Evolutionary conservation across 2,329 filamentous ascomycete species (phyloP).

Genomic region (Xylariaceae sp.): DNA sequence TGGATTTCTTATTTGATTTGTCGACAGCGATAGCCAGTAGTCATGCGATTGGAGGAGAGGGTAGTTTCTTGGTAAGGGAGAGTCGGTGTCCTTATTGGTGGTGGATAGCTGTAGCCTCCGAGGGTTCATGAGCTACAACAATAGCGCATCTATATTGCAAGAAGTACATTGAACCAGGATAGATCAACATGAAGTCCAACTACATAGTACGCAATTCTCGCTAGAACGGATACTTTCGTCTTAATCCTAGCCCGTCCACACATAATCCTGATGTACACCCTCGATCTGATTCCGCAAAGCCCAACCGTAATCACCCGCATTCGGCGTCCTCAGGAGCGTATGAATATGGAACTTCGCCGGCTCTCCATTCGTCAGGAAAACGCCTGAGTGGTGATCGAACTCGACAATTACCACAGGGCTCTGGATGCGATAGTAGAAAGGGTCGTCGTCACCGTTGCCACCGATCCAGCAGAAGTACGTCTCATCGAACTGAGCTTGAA

Average conservation of each 20-base stretch:
- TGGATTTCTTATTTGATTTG: not conserved
- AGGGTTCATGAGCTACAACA: not conserved
- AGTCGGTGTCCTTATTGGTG: not conserved
- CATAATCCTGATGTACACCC: slow-evolving; percentile 37
- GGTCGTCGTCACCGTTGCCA: slow-evolving; percentile 58
- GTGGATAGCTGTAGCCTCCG: not conserved
- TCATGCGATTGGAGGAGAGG: not conserved
- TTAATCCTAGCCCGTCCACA: slow-evolving; percentile 38
- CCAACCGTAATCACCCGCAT: slow-evolving; percentile 71
- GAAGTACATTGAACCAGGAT: not conserved
- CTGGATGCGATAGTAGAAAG: slow-evolving; percentile 76
- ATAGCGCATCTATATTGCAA: not conserved
- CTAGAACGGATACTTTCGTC: not conserved
- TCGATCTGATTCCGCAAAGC: slow-evolving; percentile 41
- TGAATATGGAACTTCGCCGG: slow-evolving; percentile 78
- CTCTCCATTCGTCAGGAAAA: slow-evolving; percentile 68
- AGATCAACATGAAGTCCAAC: not conserved
- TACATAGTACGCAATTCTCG: not conserved
- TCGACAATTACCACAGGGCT: slow-evolving; percentile 70
- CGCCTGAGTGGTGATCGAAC: slow-evolving; percentile 76
- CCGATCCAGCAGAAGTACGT: slow-evolving; percentile 82
- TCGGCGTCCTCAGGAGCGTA: slow-evolving; percentile 67
- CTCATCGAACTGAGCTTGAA: slow-evolving; percentile 56
- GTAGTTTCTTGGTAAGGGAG: not conserved
- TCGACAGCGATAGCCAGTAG: not conserved